Conservation (phyloP, 2,329 filamentous ascomycete species). For the Fusarium liriodendri region DNA sequence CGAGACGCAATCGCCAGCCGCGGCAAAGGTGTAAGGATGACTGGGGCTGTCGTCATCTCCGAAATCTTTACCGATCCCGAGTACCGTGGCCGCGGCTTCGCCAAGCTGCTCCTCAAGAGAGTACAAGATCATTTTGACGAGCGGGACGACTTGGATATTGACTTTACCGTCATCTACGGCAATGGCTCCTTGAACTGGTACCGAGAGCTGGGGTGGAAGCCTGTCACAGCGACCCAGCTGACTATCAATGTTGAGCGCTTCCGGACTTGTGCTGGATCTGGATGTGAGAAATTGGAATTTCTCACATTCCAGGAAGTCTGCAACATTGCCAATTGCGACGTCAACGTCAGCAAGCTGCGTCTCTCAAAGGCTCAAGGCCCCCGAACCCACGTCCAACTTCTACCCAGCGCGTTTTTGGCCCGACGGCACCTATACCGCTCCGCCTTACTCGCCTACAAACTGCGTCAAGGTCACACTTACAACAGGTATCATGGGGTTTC, state of each 20-base stretch:
- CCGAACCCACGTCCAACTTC: conserved; percentile 48
- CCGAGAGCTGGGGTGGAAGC: conserved; percentile 49
- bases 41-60: conserved; percentile 47
- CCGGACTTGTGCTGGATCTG: not conserved
- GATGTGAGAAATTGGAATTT: not conserved
- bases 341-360: conserved; percentile 42
- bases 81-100: conserved; percentile 50
- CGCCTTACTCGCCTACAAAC: conserved; percentile 40
- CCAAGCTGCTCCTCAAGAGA: conserved; percentile 47
- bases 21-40: conserved; percentile 37
- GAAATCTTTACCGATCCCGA: conserved; percentile 51
- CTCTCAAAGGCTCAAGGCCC: conserved; percentile 34
- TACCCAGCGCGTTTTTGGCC: conserved; percentile 45
- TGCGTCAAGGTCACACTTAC: conserved; percentile 20
- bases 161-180: conserved; percentile 52
- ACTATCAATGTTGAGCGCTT: not conserved
- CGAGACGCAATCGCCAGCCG: conserved; percentile 31
- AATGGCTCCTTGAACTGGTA: conserved; percentile 49
- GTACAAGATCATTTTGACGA: conserved; percentile 45
- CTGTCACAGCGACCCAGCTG: conserved; percentile 47
- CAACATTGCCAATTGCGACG: conserved; percentile 32
- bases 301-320: conserved; percentile 19
- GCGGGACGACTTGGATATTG: conserved; percentile 43
- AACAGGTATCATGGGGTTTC: conserved; percentile 10
- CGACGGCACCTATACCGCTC: conserved; percentile 49